A percentile compares a stretch with the other conserved stretches of the same genome.
These are phyloP conservation scores for Solanum tarapatanum DNA, from an alignment of 257 asterid genomes.

Conservation along the genomic window DNA sequence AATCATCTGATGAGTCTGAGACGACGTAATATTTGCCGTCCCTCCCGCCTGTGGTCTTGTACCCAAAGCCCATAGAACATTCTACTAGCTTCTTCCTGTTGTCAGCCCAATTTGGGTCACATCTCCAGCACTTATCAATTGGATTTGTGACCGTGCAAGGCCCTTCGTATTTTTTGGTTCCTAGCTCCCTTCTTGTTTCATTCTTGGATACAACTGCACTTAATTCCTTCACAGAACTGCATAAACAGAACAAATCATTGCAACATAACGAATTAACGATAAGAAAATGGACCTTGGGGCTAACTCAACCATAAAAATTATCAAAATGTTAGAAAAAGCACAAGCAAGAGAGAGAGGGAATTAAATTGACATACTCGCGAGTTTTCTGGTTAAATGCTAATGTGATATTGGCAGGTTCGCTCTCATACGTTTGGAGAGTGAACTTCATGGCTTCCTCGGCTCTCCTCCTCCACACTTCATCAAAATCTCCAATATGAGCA, in stretches of 20 bases:
- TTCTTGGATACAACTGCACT: not conserved
- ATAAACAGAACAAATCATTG: not conserved
- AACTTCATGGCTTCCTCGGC: slow-evolving; percentile 32
- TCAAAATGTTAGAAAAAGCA: not conserved
- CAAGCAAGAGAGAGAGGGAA: too few relatives aligned
- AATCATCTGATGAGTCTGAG: slow-evolving; percentile 13
- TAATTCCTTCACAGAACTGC: slow-evolving; percentile 11
- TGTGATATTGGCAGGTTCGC: slow-evolving; percentile 27
- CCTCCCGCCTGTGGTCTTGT: slow-evolving; percentile 20
- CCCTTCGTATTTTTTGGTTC: slow-evolving; percentile 9
- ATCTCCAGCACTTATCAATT: slow-evolving; percentile 29
- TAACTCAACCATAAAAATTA: not conserved
- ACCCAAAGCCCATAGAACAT: slow-evolving; percentile 25
- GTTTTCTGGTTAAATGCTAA: slow-evolving; percentile 20
- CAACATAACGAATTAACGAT: not conserved
- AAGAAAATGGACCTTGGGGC: not conserved
- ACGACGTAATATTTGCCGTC: slow-evolving; percentile 10
- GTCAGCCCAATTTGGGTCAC: slow-evolving; percentile 19
- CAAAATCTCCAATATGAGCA: slow-evolving; percentile 16
- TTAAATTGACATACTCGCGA: slow-evolving; percentile 9
- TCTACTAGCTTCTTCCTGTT: slow-evolving; percentile 21
- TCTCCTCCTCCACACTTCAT: slow-evolving; percentile 22
- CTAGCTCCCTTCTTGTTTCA: slow-evolving; percentile 32
- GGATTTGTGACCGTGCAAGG: slow-evolving; percentile 53
- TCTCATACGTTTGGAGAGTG: slow-evolving; percentile 30